Evolutionary conservation across 2,329 filamentous ascomycete species (phyloP).

Genomic region (Trichoderma koningiopsis): DNA sequence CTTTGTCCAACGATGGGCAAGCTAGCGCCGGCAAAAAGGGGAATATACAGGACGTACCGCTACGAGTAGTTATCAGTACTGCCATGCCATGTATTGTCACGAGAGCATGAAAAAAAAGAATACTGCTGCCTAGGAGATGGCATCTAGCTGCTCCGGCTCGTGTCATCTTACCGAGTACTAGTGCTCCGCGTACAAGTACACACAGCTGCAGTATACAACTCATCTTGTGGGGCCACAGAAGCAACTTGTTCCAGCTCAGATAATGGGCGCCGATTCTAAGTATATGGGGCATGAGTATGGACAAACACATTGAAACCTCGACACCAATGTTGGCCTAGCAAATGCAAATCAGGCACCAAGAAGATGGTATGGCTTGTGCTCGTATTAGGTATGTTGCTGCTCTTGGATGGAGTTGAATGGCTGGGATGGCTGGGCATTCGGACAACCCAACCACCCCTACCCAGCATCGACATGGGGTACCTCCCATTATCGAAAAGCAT

Average conservation of each 20-base stretch:
- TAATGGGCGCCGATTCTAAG: not conserved
- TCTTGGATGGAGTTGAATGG: slow-evolving; percentile 20
- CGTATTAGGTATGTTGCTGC: slow-evolving; percentile 23
- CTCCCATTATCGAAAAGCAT: not conserved
- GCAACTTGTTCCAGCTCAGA: not conserved
- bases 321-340: not conserved
- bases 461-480: not conserved
- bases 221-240: not conserved
- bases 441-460: slow-evolving; percentile 1
- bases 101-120: slow-evolving; percentile 1
- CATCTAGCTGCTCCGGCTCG: slow-evolving; percentile 3
- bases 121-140: slow-evolving; percentile 17
- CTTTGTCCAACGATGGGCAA: slow-evolving; percentile 10
- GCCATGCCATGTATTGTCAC: not conserved
- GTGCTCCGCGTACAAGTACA: not conserved
- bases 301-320: slow-evolving; percentile 1
- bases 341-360: slow-evolving; percentile 20
- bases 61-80: not conserved
- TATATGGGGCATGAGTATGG: not conserved
- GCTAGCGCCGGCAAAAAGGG: slow-evolving; percentile 22
- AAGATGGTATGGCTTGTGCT: not conserved
- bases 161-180: not conserved
- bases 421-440: slow-evolving; percentile 1
- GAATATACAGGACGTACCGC: slow-evolving; percentile 1
- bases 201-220: not conserved